phyloP scores from a whole-genome alignment of 257 asterid genomes.

The Petrea volubilis region DNA sequence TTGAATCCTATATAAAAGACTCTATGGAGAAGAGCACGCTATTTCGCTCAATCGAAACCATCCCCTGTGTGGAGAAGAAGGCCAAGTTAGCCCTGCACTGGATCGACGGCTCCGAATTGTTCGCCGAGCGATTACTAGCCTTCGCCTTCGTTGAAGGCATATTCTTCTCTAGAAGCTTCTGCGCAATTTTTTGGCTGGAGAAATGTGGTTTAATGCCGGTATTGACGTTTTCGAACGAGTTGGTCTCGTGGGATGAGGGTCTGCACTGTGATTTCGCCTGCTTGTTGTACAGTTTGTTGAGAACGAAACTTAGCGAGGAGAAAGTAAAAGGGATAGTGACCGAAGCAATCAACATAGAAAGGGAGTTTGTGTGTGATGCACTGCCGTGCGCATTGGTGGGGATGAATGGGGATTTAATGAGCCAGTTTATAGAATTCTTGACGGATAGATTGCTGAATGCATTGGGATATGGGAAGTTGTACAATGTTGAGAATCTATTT shows the following conservation, averaged over 20 bases:
- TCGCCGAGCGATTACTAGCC: slow-evolving; percentile 78
- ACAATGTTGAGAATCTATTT: slow-evolving; percentile 67
- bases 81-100: slow-evolving; percentile 90
- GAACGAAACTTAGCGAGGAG: slow-evolving; percentile 71
- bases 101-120: slow-evolving; percentile 84
- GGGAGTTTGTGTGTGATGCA: slow-evolving; percentile 88
- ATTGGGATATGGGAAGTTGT: slow-evolving; percentile 68
- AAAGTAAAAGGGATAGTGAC: slow-evolving; percentile 56
- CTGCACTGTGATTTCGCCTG: slow-evolving; percentile 95
- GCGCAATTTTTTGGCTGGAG: slow-evolving; percentile 87
- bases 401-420: slow-evolving; percentile 78
- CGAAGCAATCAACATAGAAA: slow-evolving; percentile 76
- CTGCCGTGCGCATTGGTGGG: slow-evolving; percentile 86
- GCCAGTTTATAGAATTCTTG: slow-evolving; percentile 76
- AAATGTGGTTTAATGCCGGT: slow-evolving; percentile 93
- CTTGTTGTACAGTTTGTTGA: slow-evolving; percentile 65
- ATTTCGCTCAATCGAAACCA: slow-evolving; percentile 78
- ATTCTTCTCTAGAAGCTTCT: slow-evolving; percentile 89
- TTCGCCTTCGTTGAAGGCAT: slow-evolving; percentile 94
- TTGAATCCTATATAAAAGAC: slow-evolving; percentile 83
- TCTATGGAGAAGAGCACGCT: slow-evolving; percentile 56
- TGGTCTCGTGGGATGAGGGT: slow-evolving; percentile 88
- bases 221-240: slow-evolving; percentile 74
- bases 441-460: slow-evolving; percentile 75
- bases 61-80: slow-evolving; percentile 80